phyloP scores from a whole-genome alignment of 345 rosid species.

The Abelmoschus esculentus region DNA sequence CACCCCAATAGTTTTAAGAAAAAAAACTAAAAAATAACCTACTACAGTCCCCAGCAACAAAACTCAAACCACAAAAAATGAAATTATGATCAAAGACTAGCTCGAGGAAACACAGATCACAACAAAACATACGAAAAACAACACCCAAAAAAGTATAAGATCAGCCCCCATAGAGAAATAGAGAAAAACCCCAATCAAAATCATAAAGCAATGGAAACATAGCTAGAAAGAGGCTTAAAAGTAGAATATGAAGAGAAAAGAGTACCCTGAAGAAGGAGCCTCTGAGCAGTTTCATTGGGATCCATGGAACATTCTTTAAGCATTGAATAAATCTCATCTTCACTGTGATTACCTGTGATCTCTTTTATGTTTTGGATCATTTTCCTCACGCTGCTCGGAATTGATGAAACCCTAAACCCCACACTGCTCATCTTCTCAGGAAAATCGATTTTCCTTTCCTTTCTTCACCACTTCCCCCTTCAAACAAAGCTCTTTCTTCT shows the following conservation, averaged over 20 bases:
- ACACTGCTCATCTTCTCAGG: conserved; percentile 57
- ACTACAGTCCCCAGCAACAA: conserved; percentile 6
- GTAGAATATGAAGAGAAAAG: neutral
- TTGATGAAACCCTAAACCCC: conserved; percentile 66
- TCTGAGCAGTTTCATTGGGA: conserved; percentile 80
- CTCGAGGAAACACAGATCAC: conserved; percentile 3
- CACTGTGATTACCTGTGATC: conserved; percentile 69
- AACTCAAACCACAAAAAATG: conserved; percentile 11
- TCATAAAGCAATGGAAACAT: neutral
- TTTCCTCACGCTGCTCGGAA: conserved; percentile 46
- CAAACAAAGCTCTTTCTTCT: conserved; percentile 16
- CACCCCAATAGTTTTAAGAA: neutral
- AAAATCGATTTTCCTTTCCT: neutral
- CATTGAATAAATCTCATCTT: conserved; percentile 92
- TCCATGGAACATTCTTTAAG: conserved; percentile 85
- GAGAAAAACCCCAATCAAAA: neutral
- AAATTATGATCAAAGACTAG: conserved; percentile 2
- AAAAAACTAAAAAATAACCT: neutral
- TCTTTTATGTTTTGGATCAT: conserved; percentile 71
- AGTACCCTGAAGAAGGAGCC: conserved; percentile 61
- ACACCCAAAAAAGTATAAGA: neutral
- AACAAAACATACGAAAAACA: neutral
- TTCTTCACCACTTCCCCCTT: conserved; percentile 7
- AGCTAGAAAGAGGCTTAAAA: neutral
- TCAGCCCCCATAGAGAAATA: conserved; percentile 18